phyloP scores from a whole-genome alignment of 2,329 filamentous ascomycete species.

The Beauveria bassiana region DNA sequence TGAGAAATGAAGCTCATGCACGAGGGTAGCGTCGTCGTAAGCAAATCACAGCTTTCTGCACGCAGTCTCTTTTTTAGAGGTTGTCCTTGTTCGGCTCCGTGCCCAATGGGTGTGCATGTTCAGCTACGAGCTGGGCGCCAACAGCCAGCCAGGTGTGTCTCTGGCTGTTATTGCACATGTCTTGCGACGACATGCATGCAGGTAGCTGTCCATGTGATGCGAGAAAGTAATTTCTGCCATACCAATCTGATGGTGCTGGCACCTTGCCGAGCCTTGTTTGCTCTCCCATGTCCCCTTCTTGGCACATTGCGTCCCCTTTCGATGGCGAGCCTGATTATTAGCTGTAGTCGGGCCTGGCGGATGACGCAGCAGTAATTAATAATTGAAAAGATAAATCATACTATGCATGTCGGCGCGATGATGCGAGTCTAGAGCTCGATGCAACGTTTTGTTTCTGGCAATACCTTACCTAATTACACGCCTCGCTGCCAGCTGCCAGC shows the following conservation, averaged over 20 bases:
- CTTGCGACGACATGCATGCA: not conserved
- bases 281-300: not conserved
- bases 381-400: not conserved
- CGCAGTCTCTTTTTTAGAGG: not conserved
- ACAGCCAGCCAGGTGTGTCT: not conserved
- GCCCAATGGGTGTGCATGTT: too few species aligned
- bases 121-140: not conserved
- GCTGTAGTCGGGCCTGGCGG: too few species aligned
- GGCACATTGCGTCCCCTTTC: not conserved
- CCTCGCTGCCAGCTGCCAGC: not conserved
- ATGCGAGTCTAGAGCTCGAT: not conserved
- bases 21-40: not conserved
- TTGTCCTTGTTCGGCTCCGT: not conserved
- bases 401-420: not conserved
- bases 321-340: not conserved
- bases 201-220: not conserved
- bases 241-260: not conserved
- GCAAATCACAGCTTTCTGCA: too few species aligned
- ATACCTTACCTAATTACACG: too few species aligned
- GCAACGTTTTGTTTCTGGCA: not conserved
- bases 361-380: not conserved
- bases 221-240: too few species aligned
- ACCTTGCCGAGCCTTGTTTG: not conserved
- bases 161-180: not conserved
- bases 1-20: not conserved